Percentiles rank a stretch among this genome's conserved stretches.
Conservation (phyloP, 2,329 filamentous ascomycete genomes). For the Cordyceps cateniannulata region DNA sequence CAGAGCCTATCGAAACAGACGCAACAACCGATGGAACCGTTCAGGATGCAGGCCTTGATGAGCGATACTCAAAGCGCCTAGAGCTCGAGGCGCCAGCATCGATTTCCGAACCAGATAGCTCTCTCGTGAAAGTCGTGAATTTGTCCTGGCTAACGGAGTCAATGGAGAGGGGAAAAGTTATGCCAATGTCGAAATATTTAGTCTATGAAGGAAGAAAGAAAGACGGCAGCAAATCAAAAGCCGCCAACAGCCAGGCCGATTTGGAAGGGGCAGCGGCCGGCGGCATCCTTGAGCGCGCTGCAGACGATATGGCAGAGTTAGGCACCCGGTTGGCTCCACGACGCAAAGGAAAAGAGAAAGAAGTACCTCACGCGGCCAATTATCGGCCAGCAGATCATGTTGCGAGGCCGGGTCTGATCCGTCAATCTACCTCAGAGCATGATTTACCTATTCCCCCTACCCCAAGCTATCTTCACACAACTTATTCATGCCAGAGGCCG, state of each 20-base stretch:
- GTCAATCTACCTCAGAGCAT: constrained; percentile 72
- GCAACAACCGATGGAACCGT: no score
- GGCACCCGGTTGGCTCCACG: background rate
- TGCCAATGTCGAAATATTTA: constrained; percentile 45
- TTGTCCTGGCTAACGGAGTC: constrained; percentile 54
- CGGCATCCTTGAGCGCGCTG: constrained; percentile 19
- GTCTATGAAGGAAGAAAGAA: constrained; percentile 45
- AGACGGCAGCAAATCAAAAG: background rate
- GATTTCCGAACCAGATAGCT: background rate
- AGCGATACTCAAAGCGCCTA: constrained; percentile 17
- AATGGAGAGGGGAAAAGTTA: constrained; percentile 33
- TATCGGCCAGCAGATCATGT: background rate
- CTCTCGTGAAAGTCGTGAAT: constrained; percentile 46
- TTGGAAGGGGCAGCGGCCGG: background rate
- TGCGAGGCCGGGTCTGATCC: constrained; percentile 40
- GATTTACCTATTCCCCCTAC: constrained; percentile 59
- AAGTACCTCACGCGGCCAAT: background rate
- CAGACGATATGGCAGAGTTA: constrained; percentile 13
- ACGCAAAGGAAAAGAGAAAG: background rate
- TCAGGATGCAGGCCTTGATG: constrained; percentile 5
- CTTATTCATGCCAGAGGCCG: constrained; percentile 74
- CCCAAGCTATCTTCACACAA: constrained; percentile 56
- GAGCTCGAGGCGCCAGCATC: constrained; percentile 11
- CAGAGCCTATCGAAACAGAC: constrained; percentile 32
- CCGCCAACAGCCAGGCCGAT: background rate